Percentiles rank a stretch among this genome's conserved stretches.
Evolutionary conservation across 805 yeast genomes (phyloP).

Genomic region (Yarrowia sp.): DNA sequence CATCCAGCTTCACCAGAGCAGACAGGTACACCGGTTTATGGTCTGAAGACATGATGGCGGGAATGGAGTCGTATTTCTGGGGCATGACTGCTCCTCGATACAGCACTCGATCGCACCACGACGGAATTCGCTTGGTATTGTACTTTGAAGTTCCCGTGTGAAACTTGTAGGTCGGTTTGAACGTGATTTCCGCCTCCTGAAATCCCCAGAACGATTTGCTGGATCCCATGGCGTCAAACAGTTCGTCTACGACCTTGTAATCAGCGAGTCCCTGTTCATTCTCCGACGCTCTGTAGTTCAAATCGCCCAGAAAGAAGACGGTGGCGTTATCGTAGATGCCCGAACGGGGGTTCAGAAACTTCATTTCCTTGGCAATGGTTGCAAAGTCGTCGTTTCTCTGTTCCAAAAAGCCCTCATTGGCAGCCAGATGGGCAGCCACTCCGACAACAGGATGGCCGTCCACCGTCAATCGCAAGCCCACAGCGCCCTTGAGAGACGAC

Average conservation of each 20-base stretch:
- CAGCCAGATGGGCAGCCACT: conserved; percentile 75
- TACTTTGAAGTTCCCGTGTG: conserved; percentile 58
- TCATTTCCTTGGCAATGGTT: conserved; percentile 60
- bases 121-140: conserved; percentile 68
- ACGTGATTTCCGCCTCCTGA: conserved; percentile 66
- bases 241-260: conserved; percentile 57
- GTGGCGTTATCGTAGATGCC: conserved; percentile 58
- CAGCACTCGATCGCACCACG: conserved; percentile 90
- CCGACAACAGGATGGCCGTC: conserved; percentile 55
- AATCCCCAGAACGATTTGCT: conserved; percentile 67
- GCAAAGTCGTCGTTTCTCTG: conserved; percentile 62
- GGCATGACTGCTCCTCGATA: conserved; percentile 53
- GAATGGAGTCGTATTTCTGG: conserved; percentile 58
- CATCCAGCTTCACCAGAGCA: conserved; percentile 10
- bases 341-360: conserved; percentile 50
- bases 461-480: conserved; percentile 61
- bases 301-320: conserved; percentile 80
- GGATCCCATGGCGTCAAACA: conserved; percentile 53
- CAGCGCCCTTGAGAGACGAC: conserved; percentile 79
- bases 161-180: conserved; percentile 84
- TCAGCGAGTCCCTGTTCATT: conserved; percentile 46
- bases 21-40: conserved; percentile 77
- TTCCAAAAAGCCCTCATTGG: conserved; percentile 71
- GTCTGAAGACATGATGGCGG: conserved; percentile 65
- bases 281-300: conserved; percentile 70